Evolutionary conservation across 768 basidiomycete genomes (phyloP), one percentile per base, ranked within the genome.

Genomic region (Vararia minispora): DNA sequence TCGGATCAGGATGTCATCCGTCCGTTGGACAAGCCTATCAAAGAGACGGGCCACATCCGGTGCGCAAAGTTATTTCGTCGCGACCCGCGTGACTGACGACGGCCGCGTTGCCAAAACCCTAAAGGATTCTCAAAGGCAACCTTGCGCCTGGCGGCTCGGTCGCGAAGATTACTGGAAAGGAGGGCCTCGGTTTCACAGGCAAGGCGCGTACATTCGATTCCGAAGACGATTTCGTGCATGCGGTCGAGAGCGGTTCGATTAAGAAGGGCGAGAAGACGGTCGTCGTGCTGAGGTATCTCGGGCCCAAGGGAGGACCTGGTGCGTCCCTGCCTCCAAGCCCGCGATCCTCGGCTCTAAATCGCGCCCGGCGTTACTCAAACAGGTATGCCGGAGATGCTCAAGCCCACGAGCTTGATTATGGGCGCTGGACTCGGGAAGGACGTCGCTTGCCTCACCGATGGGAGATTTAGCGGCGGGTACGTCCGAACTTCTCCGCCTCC

Each of bases 381-480:
- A 83, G 90, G 91, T 46, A 99, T 99, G 94, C 94, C 91, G 35
- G 95, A 99, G 67, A 99, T 99, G 95, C 71, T 98, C 42, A 97
- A 97, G 58, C 92, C 92, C 18, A 98, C 94, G 23, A 88, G 87
- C 65, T 58, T 98, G 53, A 91, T 99, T 59, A 98, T 99, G 88
- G 95, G 95, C 39, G 95, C 95, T 10, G 95, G 95, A 9, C 71
- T 98, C 9, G 95, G 95, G 9, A 66, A 83, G 48, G 94, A 98
- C 50, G 95, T 98, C 34, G 94, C 94, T 27, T 97, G 89, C 59
- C 61, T 99, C 48, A 99, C 95, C 13, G 94, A 99, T 62, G 95
- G 95, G 35, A 79, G 95, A 48, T 99, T 99, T 69, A 89, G 86
- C 57, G 92, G 92, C 65, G 92, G 92, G 90, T 95, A 52, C 61